Conservation (phyloP, 2,329 filamentous ascomycete genomes). For the Xylariales sp. region DNA sequence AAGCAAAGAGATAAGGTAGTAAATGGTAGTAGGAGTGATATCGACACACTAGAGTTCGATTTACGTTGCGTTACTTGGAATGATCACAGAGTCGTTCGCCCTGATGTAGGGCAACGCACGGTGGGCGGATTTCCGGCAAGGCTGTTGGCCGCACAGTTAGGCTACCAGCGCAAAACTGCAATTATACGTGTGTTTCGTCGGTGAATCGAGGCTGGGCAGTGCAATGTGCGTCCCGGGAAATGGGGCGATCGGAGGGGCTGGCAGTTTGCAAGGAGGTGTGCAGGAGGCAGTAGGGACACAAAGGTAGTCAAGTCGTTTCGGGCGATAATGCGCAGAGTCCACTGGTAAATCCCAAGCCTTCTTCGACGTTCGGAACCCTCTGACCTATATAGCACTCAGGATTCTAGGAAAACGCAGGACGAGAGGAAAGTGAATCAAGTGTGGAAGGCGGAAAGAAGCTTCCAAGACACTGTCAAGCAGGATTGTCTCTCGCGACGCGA, state of each 20-base stretch:
- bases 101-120: conserved; percentile 25
- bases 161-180: conserved; percentile 38
- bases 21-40: conserved; percentile 7
- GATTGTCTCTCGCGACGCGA: conserved; percentile 45
- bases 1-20: background rate
- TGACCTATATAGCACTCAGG: conserved; percentile 44
- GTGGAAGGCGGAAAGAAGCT: conserved; percentile 47
- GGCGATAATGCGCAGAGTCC: conserved; percentile 37
- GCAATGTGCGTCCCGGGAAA: conserved; percentile 17
- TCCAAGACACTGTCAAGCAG: conserved; percentile 41
- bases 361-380: conserved; percentile 43
- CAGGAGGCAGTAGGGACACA: conserved; percentile 17
- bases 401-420: conserved; percentile 38
- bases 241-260: conserved; percentile 19
- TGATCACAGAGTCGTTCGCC: conserved; percentile 17
- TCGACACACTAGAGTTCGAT: background rate
- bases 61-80: background rate
- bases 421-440: conserved; percentile 43
- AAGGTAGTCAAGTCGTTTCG: conserved; percentile 28
- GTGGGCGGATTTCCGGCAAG: conserved; percentile 40
- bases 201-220: conserved; percentile 34
- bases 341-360: conserved; percentile 45
- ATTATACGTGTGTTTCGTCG: conserved; percentile 19
- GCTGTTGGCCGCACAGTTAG: conserved; percentile 40
- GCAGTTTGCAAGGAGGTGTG: conserved; percentile 31